phyloP scores from a whole-genome alignment of 768 basidiomycete genomes.

The Pleurotus sapidus region DNA sequence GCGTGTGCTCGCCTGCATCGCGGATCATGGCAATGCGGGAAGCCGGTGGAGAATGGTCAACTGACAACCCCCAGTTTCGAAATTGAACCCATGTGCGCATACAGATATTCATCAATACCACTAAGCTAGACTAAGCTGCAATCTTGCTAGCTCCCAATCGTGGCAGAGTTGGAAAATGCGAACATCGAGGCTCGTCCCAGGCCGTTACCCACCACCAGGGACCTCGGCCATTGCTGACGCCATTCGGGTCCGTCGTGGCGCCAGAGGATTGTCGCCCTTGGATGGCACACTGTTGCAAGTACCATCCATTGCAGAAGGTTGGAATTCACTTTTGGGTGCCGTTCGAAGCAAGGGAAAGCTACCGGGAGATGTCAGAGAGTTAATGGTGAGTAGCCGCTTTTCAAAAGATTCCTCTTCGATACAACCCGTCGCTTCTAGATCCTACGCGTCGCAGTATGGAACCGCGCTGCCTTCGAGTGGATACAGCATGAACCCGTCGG shows the following conservation, averaged over 20 bases:
- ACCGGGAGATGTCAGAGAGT: slow-evolving; percentile 45
- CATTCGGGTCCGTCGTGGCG: slow-evolving; percentile 46
- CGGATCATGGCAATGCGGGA: too few species aligned
- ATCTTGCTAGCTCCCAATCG: too few species aligned
- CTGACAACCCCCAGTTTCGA: too few species aligned
- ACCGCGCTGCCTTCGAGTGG: slow-evolving; percentile 53
- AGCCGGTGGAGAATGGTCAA: too few species aligned
- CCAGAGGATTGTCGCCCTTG: slow-evolving; percentile 45
- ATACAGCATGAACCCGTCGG: slow-evolving; percentile 54
- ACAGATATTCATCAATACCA: too few species aligned
- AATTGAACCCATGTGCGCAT: too few species aligned
- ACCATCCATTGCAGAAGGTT: slow-evolving; percentile 46
- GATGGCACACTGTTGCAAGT: slow-evolving; percentile 49
- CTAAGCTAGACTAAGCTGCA: too few species aligned
- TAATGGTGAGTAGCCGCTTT: slow-evolving; percentile 36
- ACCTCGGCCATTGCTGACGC: slow-evolving; percentile 42
- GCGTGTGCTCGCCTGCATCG: too few species aligned
- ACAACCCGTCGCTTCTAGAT: slow-evolving; percentile 28
- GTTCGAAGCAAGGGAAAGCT: slow-evolving; percentile 45
- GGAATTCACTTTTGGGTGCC: slow-evolving; percentile 48
- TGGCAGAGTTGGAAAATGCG: background rate
- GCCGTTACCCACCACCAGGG: slow-evolving; percentile 40
- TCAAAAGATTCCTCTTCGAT: background rate
- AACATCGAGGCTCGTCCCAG: slow-evolving; percentile 39
- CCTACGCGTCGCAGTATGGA: slow-evolving; percentile 48